phyloP scores from a whole-genome alignment of 345 rosid species.

The Turritis glabra region DNA sequence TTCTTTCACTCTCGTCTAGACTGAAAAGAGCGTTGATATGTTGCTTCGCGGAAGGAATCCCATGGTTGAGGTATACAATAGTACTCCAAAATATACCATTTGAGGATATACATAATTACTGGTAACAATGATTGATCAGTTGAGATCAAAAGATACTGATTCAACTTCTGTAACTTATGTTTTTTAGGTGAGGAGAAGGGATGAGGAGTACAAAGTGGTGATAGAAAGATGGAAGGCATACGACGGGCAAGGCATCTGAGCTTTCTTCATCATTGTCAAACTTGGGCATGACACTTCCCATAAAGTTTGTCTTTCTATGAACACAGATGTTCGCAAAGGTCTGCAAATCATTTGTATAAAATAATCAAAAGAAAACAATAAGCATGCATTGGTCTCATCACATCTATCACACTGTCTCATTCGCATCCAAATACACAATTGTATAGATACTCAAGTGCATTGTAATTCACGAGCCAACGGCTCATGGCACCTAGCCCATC shows the following conservation, averaged over 20 bases:
- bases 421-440: background rate
- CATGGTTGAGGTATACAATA: slow-evolving; percentile 57
- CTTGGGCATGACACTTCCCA: background rate
- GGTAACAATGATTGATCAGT: background rate
- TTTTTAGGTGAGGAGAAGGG: slow-evolving; percentile 55
- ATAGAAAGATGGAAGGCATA: slow-evolving; percentile 67
- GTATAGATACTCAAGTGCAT: background rate
- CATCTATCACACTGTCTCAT: background rate
- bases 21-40: slow-evolving; percentile 72
- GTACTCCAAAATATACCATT: background rate
- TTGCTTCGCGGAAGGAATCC: slow-evolving; percentile 60
- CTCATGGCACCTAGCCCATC: background rate
- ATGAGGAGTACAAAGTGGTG: slow-evolving; percentile 45
- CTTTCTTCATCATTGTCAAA: background rate
- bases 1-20: slow-evolving; percentile 39
- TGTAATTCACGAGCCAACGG: background rate
- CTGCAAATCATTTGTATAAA: background rate
- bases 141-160: background rate
- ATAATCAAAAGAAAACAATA: background rate
- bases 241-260: slow-evolving; percentile 45
- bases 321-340: background rate
- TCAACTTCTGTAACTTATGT: background rate
- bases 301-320: background rate
- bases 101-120: background rate
- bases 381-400: background rate